Conservation (phyloP, 2,329 filamentous ascomycete species). For the Ophidiomyces ophidiicola region DNA sequence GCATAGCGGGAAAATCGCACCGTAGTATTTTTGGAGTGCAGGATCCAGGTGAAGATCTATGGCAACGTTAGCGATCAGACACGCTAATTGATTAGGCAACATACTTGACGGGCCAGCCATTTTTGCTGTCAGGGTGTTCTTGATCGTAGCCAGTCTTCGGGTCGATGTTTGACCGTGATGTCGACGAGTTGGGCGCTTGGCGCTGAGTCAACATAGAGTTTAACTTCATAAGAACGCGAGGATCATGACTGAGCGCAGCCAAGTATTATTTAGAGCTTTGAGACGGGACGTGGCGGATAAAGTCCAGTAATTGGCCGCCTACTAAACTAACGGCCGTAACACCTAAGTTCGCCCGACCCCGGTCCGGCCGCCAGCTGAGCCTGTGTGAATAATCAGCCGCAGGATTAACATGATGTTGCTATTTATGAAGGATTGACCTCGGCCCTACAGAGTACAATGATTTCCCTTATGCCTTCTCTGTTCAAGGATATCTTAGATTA, state of each 20-base stretch:
- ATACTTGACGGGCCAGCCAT: conserved; percentile 13
- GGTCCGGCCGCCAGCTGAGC: conserved; percentile 2
- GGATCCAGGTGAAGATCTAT: conserved; percentile 33
- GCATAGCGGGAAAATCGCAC: conserved; percentile 26
- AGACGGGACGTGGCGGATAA: too few species aligned
- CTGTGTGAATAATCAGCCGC: not conserved
- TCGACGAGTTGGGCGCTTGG: too few species aligned
- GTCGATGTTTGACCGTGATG: not conserved
- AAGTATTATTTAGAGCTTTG: too few species aligned
- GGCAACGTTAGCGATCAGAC: conserved; percentile 40
- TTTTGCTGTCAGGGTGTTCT: conserved; percentile 2
- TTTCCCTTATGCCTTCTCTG: too few species aligned
- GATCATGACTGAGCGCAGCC: too few species aligned
- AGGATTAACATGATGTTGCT: too few species aligned
- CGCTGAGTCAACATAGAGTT: too few species aligned
- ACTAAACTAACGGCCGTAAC: conserved; percentile 1
- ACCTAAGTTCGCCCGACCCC: not conserved
- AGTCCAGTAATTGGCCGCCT: too few species aligned
- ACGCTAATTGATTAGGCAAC: not conserved
- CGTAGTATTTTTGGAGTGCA: conserved; percentile 39
- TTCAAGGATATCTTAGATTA: too few species aligned
- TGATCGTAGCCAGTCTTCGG: not conserved
- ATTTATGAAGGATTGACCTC: too few species aligned
- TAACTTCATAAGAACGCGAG: too few species aligned
- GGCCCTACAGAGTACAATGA: too few species aligned